Evolutionary conservation across 495 filamentous ascomycete genomes (phyloP), one percentile per base, ranked within the genome.

Genomic region (Endocarpon pusillum): DNA sequence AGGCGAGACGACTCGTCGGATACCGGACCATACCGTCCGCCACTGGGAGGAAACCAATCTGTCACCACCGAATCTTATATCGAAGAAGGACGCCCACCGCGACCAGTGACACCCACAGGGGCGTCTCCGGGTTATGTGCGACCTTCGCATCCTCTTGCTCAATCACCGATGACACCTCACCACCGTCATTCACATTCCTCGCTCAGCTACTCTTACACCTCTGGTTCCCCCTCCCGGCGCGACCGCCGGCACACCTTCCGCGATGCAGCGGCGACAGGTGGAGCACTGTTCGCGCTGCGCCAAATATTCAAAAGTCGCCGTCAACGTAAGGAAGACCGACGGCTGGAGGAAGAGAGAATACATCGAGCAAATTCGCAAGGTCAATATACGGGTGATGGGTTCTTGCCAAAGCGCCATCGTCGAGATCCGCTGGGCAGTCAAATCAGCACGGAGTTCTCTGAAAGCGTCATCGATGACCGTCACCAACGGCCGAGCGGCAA

Each of bases 181-280:
- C 45, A 52, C 30, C 49, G 44, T 19, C 58, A 56, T 19, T 54
- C 52, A 11, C 36, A n/a, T 4, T 62, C 58, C 9, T 59, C 57
- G 4, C 59, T 34, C 19, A 34, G 57, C 41, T 61, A 62, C 27
- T 52, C 34, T 19, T 45, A 59, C 28, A 54, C 46, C 32, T 59
- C 62, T 10, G 64, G 64, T 31, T 46, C 53, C 15, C 52, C 52
- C 2, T 52, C 58, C 15, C 47, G 51, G 12, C 52, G 55, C 20
- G 44, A 46, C n/a, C 46, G 53, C 6, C 60, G 63, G 14, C 64
- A 71, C 51, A 61, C 57, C 2, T 44, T 69, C 3, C 63, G 66
- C 15, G 72, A 84, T 45, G 74, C 74, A 1, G 41, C 89, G 19
- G 68, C 75, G 21, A 72, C 70, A 2, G 56, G 82, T 3, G 84